Evolutionary conservation across 2,329 filamentous ascomycete species (phyloP), one percentile per base, ranked within the genome.

Genomic region (Alternaria sp.): DNA sequence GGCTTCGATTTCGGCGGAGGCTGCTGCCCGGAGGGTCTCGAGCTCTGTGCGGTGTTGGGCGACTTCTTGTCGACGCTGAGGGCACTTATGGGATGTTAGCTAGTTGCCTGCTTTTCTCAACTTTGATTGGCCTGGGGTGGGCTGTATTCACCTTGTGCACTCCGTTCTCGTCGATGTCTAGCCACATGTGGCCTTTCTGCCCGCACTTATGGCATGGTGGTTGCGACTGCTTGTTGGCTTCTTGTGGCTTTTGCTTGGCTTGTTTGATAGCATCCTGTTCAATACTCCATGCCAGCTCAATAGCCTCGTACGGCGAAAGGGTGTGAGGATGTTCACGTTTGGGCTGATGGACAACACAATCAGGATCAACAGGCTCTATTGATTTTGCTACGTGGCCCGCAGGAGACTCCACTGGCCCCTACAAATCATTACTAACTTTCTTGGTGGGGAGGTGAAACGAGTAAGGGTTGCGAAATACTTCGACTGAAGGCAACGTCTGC

Each of bases 401-500:
- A 40, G 29, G 17, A n/a, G 24, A 17, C 26, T 51, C 10, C 17
- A 23, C 7, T 13, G 42, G 45, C 21, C 7, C 39, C 56, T 58
- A 51, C 17, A 29, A 40, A n/a, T 14, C 37, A 37, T 54, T 58
- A 58, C 42, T 49, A 54, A 13, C 24, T 48, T 29, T 29, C 36
- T 23, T 46, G 7, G 5, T 34, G 21, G 11, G 51, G 29, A 42
- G 24, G 14, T 40, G 21, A 23, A 37, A 42, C 34, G 36, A 39
- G 5, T 23, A 5, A 24, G 57, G 49, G n/a, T 51, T 39, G 6
- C 28, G 29, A 21, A 61, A 52, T 61, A 63, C 60, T 53, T 63
- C 42, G 14, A 53, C 13, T 34, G 54, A 24, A 14, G 61, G 63
- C 24, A 64, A 23, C 4, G 54, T 45, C 44, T 61, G 54, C 57